A percentile compares a stretch with the other conserved stretches of the same genome.
phyloP scores from a whole-genome alignment of 768 basidiomycete species.

The Collybia mongolica region DNA sequence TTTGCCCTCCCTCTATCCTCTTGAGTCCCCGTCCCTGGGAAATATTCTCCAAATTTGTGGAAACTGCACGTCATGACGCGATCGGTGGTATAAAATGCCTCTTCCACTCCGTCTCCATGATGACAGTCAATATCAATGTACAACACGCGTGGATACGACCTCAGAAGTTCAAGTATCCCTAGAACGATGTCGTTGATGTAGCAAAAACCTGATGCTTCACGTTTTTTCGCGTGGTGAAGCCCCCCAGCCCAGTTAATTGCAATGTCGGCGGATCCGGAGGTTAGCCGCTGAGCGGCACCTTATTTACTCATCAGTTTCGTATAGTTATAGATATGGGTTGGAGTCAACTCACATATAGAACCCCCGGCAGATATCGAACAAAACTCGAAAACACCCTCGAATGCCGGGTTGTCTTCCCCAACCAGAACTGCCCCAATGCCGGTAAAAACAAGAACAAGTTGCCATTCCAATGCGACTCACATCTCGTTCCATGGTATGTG shows the following conservation, averaged over 20 bases:
- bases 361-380: conserved; percentile 97
- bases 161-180: conserved; percentile 89
- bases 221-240: conserved; percentile 98
- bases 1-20: conserved; percentile 82
- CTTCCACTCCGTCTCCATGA: conserved; percentile 98
- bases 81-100: conserved; percentile 97
- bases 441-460: background rate
- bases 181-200: conserved; percentile 99
- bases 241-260: conserved; percentile 98
- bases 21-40: conserved; percentile 85
- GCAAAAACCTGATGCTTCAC: conserved; percentile 97
- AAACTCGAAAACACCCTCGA: conserved; percentile 96
- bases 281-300: conserved; percentile 82
- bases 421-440: conserved; percentile 43
- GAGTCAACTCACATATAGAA: conserved; percentile 66
- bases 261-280: conserved; percentile 85
- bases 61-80: conserved; percentile 97
- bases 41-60: conserved; percentile 96
- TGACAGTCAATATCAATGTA: conserved; percentile 99
- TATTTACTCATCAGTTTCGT: background rate
- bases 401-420: conserved; percentile 95
- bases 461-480: conserved; percentile 42
- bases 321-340: background rate
- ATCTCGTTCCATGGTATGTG: conserved; percentile 82
- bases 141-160: conserved; percentile 81